Conservation (phyloP, 1,139 yeast genomes). For the Hyphopichia buzzinii region DNA sequence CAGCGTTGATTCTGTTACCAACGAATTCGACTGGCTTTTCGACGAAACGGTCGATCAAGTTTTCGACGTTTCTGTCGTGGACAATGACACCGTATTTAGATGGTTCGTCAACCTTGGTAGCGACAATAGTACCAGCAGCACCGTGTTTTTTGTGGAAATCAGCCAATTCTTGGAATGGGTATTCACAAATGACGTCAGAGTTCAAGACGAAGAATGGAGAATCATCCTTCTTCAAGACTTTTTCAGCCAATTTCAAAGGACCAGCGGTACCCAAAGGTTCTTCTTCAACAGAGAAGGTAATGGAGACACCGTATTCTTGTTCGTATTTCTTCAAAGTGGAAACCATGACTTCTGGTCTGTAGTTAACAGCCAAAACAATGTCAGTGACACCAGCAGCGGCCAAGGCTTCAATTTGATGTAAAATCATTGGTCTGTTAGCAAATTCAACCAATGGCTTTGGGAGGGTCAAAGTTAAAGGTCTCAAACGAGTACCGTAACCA, state of each 20-base stretch:
- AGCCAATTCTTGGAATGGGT: constrained; percentile 91
- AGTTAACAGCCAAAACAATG: constrained; percentile 97
- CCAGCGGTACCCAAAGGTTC: constrained; percentile 99
- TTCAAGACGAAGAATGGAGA: constrained; percentile 96
- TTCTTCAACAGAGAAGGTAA: constrained; percentile 97
- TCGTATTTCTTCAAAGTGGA: constrained; percentile 92
- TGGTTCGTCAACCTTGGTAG: constrained; percentile 99
- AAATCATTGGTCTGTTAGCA: constrained; percentile 96
- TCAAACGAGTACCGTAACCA: constrained; percentile 99
- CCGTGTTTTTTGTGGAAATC: constrained; percentile 94
- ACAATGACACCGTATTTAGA: constrained; percentile 99
- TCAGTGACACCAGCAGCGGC: constrained; percentile 99
- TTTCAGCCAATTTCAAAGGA: constrained; percentile 96
- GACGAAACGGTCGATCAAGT: constrained; percentile 96
- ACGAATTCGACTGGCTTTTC: constrained; percentile 99
- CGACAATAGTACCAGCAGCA: constrained; percentile 97
- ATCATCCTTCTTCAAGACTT: constrained; percentile 88
- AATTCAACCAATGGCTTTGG: constrained; percentile 99
- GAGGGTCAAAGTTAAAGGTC: constrained; percentile 94
- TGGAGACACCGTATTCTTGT: constrained; percentile 87
- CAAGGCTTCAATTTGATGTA: constrained; percentile 97
- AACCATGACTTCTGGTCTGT: constrained; percentile 99
- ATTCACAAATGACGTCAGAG: constrained; percentile 98
- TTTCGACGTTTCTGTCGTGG: constrained; percentile 88
- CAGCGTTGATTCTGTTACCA: constrained; percentile 97